phyloP scores from a whole-genome alignment of 83 land plant genomes.

The Thuja plicata region DNA sequence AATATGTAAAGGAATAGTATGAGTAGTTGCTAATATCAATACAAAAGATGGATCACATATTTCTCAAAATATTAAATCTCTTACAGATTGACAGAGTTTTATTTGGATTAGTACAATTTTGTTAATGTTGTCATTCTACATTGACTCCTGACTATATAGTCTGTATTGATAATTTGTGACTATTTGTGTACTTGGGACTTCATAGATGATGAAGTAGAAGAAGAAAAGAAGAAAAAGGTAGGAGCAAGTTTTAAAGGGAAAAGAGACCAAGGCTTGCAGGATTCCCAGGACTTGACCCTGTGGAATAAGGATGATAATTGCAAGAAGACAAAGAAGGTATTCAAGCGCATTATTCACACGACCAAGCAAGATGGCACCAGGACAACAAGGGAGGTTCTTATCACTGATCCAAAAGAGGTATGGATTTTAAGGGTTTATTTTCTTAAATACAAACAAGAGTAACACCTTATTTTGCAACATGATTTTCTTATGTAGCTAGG shows the following conservation, averaged over 20 bases:
- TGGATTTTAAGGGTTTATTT: slow-evolving; percentile 7
- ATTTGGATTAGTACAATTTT: neutral
- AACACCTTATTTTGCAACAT: neutral
- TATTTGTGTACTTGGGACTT: neutral
- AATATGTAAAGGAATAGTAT: neutral
- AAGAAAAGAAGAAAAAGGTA: slow-evolving; percentile 59
- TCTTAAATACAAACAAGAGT: neutral
- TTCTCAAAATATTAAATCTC: neutral
- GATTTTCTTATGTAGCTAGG: slow-evolving; percentile 3
- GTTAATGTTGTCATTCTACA: neutral
- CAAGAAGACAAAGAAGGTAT: slow-evolving; percentile 36
- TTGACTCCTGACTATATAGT: neutral
- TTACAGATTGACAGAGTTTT: neutral
- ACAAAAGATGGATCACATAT: neutral
- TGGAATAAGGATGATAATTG: slow-evolving; percentile 21
- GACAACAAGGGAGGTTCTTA: slow-evolving; percentile 38
- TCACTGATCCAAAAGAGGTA: slow-evolving; percentile 59
- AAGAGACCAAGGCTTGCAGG: slow-evolving; percentile 20
- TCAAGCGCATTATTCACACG: slow-evolving; percentile 43
- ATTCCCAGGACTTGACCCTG: slow-evolving; percentile 15
- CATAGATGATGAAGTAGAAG: slow-evolving; percentile 80
- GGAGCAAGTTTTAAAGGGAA: slow-evolving; percentile 23
- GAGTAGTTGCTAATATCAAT: neutral
- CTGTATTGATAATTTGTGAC: neutral
- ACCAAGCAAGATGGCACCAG: slow-evolving; percentile 51